These are phyloP conservation scores for Ascosphaera apis DNA, from an alignment of 2,329 filamentous ascomycete genomes.

Conservation along the genomic window DNA sequence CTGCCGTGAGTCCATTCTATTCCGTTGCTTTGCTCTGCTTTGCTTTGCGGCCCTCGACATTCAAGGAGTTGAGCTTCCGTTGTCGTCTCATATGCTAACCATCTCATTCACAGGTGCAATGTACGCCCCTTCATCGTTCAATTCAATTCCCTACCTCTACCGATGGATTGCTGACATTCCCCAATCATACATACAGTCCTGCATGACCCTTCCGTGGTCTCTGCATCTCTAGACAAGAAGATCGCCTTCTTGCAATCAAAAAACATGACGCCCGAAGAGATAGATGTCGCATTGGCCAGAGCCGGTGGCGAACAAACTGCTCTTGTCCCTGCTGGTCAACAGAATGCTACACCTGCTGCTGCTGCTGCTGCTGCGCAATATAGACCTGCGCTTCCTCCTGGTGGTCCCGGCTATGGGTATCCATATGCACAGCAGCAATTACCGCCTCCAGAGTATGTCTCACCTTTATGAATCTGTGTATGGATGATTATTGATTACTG, in stretches of 20 bases:
- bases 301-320: constrained; percentile 35
- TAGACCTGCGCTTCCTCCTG: constrained; percentile 19
- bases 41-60: too few relatives aligned
- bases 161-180: too few relatives aligned
- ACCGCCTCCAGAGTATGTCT: constrained; percentile 28
- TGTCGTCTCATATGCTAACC: too few relatives aligned
- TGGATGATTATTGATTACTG: not conserved
- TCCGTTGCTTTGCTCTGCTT: constrained; percentile 5
- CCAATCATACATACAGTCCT: constrained; percentile 38
- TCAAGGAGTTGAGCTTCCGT: too few relatives aligned
- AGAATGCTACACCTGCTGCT: too few relatives aligned
- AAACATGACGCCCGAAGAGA: constrained; percentile 90
- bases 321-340: too few relatives aligned
- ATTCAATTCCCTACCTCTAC: too few relatives aligned
- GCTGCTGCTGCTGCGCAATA: constrained; percentile 13
- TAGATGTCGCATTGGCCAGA: constrained; percentile 61
- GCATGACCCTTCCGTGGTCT: constrained; percentile 76
- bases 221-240: constrained; percentile 76
- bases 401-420: constrained; percentile 24
- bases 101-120: too few relatives aligned
- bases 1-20: constrained; percentile 37
- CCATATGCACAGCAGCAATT: constrained; percentile 31
- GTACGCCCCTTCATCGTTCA: too few relatives aligned
- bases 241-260: constrained; percentile 88
- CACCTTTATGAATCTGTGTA: not conserved